phyloP scores from a whole-genome alignment of 106 monocot genomes.

The Phalaenopsis equestris region DNA sequence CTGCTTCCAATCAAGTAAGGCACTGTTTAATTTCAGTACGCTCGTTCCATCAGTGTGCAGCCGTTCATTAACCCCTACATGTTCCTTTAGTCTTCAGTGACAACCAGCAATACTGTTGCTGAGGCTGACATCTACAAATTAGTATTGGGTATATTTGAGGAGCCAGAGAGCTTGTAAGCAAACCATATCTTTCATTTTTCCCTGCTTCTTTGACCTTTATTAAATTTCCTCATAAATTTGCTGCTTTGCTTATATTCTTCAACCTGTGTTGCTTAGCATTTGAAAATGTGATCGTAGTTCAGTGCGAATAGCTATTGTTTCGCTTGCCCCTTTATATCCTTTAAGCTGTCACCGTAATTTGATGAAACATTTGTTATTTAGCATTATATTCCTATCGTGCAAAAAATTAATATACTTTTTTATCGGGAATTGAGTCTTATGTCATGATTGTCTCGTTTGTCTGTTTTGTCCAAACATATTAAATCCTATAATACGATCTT shows the following conservation, averaged over 20 bases:
- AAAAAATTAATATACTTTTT: neutral
- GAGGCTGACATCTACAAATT: conserved; percentile 34
- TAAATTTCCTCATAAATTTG: neutral
- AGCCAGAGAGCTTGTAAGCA: conserved; percentile 56
- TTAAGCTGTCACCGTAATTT: too few relatives aligned
- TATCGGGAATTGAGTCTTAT: neutral
- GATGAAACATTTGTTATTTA: neutral
- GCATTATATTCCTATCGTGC: neutral
- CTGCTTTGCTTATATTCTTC: neutral
- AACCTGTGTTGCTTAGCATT: neutral
- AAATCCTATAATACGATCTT: too few relatives aligned
- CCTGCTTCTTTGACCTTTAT: neutral
- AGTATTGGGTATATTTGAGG: conserved; percentile 60
- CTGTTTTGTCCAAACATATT: neutral
- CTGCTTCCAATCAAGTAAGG: conserved; percentile 29
- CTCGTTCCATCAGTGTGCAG: neutral
- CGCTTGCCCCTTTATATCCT: too few relatives aligned
- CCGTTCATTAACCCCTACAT: neutral
- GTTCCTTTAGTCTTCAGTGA: conserved; percentile 12
- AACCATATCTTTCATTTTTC: neutral
- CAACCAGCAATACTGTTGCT: conserved; percentile 14
- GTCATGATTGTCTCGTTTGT: neutral
- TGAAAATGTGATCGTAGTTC: neutral
- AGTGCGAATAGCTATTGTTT: neutral
- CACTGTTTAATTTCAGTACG: neutral